Percentiles rank a stretch among this genome's conserved stretches.
These are phyloP conservation scores for Zasmidium angulare DNA, from an alignment of 2,329 filamentous ascomycete genomes.

Conservation along the genomic window DNA sequence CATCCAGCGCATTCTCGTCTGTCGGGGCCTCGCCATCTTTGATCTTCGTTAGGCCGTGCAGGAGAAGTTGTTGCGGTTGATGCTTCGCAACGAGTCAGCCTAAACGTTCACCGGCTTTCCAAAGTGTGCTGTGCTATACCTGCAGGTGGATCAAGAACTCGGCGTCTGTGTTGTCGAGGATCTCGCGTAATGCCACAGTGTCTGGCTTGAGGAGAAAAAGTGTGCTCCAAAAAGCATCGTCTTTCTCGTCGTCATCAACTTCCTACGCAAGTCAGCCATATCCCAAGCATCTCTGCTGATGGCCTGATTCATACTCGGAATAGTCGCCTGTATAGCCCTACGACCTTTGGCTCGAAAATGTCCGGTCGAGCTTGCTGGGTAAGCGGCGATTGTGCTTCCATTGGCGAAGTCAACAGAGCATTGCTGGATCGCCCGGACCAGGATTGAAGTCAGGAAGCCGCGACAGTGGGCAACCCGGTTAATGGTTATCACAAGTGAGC, in stretches of 20 bases:
- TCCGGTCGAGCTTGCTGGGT: slow-evolving; percentile 89
- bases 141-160: slow-evolving; percentile 76
- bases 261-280: slow-evolving; percentile 43
- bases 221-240: slow-evolving; percentile 93
- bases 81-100: slow-evolving; percentile 38
- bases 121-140: slow-evolving; percentile 38
- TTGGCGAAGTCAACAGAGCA: not conserved
- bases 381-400: slow-evolving; percentile 64
- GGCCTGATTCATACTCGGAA: slow-evolving; percentile 56
- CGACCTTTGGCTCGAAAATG: slow-evolving; percentile 90
- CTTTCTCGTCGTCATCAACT: slow-evolving; percentile 66
- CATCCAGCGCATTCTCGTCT: slow-evolving; percentile 81
- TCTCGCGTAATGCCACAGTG: slow-evolving; percentile 62
- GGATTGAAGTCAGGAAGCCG: too few relatives aligned
- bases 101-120: too few relatives aligned
- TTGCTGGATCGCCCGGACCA: too few relatives aligned
- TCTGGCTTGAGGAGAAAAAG: slow-evolving; percentile 91
- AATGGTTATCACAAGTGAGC: not conserved
- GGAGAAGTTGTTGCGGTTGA: slow-evolving; percentile 76
- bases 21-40: slow-evolving; percentile 61
- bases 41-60: slow-evolving; percentile 67
- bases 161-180: slow-evolving; percentile 69
- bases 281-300: not conserved
- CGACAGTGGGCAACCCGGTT: too few relatives aligned
- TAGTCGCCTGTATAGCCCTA: slow-evolving; percentile 80